Base-by-base conservation (phyloP, 805 yeast species). In the Zygosaccharomyces gambellarensis region DNA sequence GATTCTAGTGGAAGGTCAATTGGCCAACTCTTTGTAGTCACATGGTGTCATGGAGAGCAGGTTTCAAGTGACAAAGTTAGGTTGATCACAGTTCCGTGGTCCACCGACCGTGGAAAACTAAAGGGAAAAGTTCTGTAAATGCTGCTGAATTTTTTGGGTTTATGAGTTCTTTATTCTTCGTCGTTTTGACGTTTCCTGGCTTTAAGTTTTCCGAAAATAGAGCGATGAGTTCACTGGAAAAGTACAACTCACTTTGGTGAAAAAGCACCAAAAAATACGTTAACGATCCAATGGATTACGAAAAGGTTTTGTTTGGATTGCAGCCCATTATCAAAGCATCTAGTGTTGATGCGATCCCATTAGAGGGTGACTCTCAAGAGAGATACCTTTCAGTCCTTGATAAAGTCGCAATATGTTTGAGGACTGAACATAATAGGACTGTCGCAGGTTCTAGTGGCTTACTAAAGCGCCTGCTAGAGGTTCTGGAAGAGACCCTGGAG, bases 271-370 rank as follows among this genome's bases (percentile, higher is more conserved):
- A n/a, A 8, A 36, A 8, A 23, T 6, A 27, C 21, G 5, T 3
- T 7, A 11, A 10, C 38, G n/a, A 39, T 7, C 14, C 36, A 7
- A 67, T 68, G 71, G 69, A 67, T 45, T 68, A 60, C 56, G 70
- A 66, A 40, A 50, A 51, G n/a, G 54, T 68, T 23, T 39, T 66
- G 8, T 63, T 61, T 49, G 65, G 63, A 2, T 51, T 68, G 32
- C 60, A 64, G 40, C 69, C 71, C 1, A 40, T 68, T 3, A 31
- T 68, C 6, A 52, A 59, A 41, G 58, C 59, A 4, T 45, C 46
- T 2, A 42, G 51, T 1, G 19, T 57, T 4, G 49, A 44, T 5
- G 55, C 57, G 22, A 36, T 62, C 4, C 59, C 60, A 1, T 22
- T 61, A 4, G 56, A 61, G n/a, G 56, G 54, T 2, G 57, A 48